Base-by-base conservation (phyloP, 139 green algal species). In the Auxenochlorella protothecoides region DNA sequence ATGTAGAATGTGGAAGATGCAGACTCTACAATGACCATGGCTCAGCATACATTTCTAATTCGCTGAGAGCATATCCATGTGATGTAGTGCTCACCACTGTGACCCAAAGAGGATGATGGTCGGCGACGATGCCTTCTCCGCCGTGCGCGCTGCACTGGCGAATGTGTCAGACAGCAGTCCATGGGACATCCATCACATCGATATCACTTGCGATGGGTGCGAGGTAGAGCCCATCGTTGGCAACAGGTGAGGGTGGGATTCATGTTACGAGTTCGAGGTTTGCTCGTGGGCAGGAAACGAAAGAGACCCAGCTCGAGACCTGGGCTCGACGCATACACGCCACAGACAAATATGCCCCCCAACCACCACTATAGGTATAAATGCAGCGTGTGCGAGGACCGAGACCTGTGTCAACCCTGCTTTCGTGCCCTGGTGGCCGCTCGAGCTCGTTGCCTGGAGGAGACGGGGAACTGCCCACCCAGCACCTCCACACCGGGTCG, bases 191-290 rank as follows among this genome's bases (percentile, higher is more conserved):
- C 53, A 83, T 13, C 78, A 83, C 66, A 5, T 80, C 11, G 78
- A 83, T 59, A 82, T 83, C 15, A 78, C 75, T 27, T 83, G 78
- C 68, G 78, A 83, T 59, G 78, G 78, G 14, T 83, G 78, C 59
- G 75, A 78, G 14, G 3, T 3, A 3, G 78, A 82, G 74, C 77
- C 77, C 4, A 82, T 82, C 11, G 57, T 77, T 11, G 77, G 77
- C 3, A 65, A 70, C 57, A 68, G 77, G 60, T 68, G 13, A 56
- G 56, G 10, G 6, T 52, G 27, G 27, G 27, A 44, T 44, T 44
- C 27, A 44, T 44, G 27, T 44, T 44, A 1, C 27, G 27, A 44
- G 27, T 44, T 44, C 7, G 3, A 8, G 3, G 55, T 57, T 51
- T 27, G 51, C 44, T 57, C n/a, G 6, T 9, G 14, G 62, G n/a